Base-by-base conservation (phyloP, 805 yeast genomes). In the Isabelozyma pseudorhagii region DNA sequence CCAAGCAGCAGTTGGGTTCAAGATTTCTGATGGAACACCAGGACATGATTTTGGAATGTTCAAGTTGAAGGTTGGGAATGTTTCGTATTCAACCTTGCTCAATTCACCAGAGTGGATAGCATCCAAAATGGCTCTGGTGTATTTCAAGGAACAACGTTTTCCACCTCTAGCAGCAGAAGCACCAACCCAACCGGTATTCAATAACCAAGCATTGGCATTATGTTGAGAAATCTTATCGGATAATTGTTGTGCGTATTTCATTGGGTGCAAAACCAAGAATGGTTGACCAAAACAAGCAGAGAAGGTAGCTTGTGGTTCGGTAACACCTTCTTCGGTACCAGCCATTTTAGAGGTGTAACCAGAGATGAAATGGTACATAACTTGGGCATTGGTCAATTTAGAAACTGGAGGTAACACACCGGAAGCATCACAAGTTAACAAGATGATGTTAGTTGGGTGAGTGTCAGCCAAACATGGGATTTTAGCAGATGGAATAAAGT, bases 341-440 rank as follows among this genome's bases (percentile, higher is more conserved):
- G 99, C 97, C 96, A 93, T 93, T 83, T 94, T 93, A 49, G 98
- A 93, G 54, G 99, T 93, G 82, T 93, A 93, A 64, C 99, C 99
- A 56, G 96, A 87, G 62, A 93, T 93, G 77, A 93, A 93, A 77
- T 93, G 98, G 82, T 94, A 93, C 98, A 94, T 93, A 57, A 93
- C 98, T 77, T 93, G 98, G 61, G 93, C 89, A 67, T 90, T 90
- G 40, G 96, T 81, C 69, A 93, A 82, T 74, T 86, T 89, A 55
- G 97, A 91, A 56, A 93, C 96, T 55, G 98, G 98, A 48, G 99
- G 99, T 62, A 93, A 80, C 39, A 93, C 97, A 77, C 99, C 99
- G 53, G 96, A 83, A 54, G 98, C 98, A 68, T 93, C 99, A 79
- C 99, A 93, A 18, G 99, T 93, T 67, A 93, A 81, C 68, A 93